Conservation (phyloP, 495 filamentous ascomycete genomes). For the Talaromyces ruber region DNA sequence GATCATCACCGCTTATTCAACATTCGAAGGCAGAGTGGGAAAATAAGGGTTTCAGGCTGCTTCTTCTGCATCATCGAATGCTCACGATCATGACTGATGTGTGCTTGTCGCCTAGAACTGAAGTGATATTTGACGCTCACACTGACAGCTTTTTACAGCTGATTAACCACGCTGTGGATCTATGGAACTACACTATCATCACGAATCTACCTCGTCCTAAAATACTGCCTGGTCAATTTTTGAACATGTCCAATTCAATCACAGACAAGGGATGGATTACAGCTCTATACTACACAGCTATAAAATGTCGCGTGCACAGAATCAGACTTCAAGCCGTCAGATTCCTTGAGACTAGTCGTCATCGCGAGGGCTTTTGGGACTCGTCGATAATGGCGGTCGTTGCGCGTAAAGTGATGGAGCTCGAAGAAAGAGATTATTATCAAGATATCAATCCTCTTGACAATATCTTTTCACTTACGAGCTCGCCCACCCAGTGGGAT, state of each 20-base stretch:
- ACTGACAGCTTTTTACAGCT: conserved; percentile 22
- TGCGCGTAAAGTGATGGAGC: conserved; percentile 21
- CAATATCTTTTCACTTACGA: neutral
- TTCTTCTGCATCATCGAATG: conserved; percentile 30
- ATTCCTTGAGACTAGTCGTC: conserved; percentile 18
- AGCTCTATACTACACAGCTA: conserved; percentile 34
- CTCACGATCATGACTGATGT: conserved; percentile 27
- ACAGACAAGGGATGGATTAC: conserved; percentile 32
- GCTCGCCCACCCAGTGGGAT: neutral
- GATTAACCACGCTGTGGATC: conserved; percentile 9
- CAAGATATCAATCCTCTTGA: conserved; percentile 1
- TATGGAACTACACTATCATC: conserved; percentile 2
- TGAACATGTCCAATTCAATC: conserved; percentile 12
- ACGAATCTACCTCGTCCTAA: conserved; percentile 2
- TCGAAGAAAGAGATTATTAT: conserved; percentile 28
- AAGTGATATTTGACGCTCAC: conserved; percentile 25
- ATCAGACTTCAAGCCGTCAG: conserved; percentile 28
- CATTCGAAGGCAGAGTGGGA: neutral
- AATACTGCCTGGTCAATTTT: neutral
- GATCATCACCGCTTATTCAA: neutral
- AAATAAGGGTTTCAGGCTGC: conserved; percentile 8
- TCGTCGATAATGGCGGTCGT: conserved; percentile 19
- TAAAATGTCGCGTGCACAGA: conserved; percentile 34
- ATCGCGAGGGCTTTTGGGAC: conserved; percentile 41
- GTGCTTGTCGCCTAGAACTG: conserved; percentile 17